Percentiles rank a stretch among this genome's conserved stretches.
phyloP scores from a whole-genome alignment of 1,284 basidiomycete genomes.

The Leccinum insolens region DNA sequence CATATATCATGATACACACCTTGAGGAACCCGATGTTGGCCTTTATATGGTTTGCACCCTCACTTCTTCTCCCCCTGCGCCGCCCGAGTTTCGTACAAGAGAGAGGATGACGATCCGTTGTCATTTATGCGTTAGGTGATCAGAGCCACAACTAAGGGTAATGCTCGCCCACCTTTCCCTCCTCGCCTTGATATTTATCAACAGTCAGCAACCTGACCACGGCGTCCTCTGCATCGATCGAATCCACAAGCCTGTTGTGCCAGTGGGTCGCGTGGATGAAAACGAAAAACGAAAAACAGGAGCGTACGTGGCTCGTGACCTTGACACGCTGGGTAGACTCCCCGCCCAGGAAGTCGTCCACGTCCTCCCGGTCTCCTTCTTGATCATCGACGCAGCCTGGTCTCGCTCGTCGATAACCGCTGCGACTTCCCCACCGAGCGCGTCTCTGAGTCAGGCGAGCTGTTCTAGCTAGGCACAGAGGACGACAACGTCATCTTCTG shows the following conservation, averaged over 20 bases:
- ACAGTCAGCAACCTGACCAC: slow-evolving; percentile 66
- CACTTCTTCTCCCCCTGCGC: slow-evolving; percentile 37
- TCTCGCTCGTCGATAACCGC: too few relatives aligned
- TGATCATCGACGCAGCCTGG: too few relatives aligned
- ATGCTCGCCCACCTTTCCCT: slow-evolving; percentile 46
- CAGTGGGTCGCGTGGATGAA: not conserved
- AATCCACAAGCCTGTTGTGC: not conserved
- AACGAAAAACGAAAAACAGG: too few relatives aligned
- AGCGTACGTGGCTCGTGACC: too few relatives aligned
- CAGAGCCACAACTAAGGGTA: not conserved
- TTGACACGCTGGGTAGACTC: too few relatives aligned
- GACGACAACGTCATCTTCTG: too few relatives aligned
- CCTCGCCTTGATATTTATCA: slow-evolving; percentile 78
- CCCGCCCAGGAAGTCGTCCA: too few relatives aligned
- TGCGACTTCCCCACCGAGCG: too few relatives aligned
- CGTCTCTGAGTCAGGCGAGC: too few relatives aligned
- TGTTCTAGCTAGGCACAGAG: too few relatives aligned
- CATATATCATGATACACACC: slow-evolving; percentile 36
- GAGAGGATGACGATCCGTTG: slow-evolving; percentile 66
- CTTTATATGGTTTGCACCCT: slow-evolving; percentile 19
- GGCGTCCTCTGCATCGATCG: not conserved
- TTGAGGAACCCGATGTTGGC: slow-evolving; percentile 72
- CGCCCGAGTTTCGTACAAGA: slow-evolving; percentile 68
- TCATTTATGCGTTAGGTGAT: slow-evolving; percentile 1
- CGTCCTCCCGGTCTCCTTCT: too few relatives aligned